These are phyloP conservation scores for Eleusine coracana DNA, from an alignment of 176 grass and related monocot species.

Conservation along the genomic window DNA sequence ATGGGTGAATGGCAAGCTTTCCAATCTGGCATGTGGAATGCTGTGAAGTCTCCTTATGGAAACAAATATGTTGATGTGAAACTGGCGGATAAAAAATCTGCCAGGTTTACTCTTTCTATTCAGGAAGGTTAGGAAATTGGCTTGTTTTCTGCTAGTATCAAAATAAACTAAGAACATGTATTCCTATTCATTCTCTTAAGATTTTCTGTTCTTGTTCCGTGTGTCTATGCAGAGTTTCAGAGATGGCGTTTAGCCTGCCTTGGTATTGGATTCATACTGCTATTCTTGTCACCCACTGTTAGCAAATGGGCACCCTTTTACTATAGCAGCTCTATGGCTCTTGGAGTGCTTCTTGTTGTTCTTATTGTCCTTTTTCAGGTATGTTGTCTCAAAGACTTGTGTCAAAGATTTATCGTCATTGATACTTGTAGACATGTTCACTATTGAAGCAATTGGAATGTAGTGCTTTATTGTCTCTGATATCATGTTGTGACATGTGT, in stretches of 20 bases:
- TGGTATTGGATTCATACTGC: constrained; percentile 72
- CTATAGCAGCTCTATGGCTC: constrained; percentile 94
- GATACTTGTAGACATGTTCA: not conserved
- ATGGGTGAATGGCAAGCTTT: constrained; percentile 67
- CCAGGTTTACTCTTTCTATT: constrained; percentile 72
- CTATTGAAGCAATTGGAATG: constrained; percentile 18
- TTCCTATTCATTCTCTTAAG: constrained; percentile 20
- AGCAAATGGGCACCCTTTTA: constrained; percentile 95
- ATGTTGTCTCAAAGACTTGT: constrained; percentile 21
- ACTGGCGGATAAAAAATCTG: constrained; percentile 68
- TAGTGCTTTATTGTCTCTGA: not conserved
- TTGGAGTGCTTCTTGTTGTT: constrained; percentile 83
- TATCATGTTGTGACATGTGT: not conserved
- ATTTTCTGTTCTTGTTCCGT: constrained; percentile 13
- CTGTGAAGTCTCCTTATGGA: constrained; percentile 68
- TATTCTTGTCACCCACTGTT: constrained; percentile 74
- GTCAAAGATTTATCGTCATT: not conserved
- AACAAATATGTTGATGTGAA: constrained; percentile 82
- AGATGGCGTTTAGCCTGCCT: constrained; percentile 84
- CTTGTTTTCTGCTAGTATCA: not conserved
- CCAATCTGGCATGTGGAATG: constrained; percentile 70
- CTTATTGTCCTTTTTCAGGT: constrained; percentile 96
- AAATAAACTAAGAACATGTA: constrained; percentile 15
- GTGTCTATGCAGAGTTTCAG: constrained; percentile 72
- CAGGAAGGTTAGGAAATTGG: constrained; percentile 60